A percentile compares a stretch with the other conserved stretches of the same genome.
Conservation (phyloP, 371 early-diverging fungal genomes). For the Coemansia sp. region DNA sequence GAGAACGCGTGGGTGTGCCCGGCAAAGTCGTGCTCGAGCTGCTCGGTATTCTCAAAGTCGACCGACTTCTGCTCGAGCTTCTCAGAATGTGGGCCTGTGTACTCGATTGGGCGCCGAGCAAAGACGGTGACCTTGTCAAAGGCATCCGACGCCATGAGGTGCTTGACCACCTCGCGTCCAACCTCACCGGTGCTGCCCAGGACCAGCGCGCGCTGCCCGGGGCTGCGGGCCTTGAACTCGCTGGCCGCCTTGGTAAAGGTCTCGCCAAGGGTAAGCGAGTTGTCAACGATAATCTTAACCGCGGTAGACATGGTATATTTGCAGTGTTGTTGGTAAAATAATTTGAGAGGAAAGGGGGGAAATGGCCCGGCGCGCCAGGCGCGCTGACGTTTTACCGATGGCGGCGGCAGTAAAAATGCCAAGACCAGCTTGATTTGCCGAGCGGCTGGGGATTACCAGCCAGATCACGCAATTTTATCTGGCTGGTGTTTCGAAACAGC, state of each 20-base stretch:
- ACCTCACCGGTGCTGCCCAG: conserved; percentile 62
- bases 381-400: too few relatives aligned
- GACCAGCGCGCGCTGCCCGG: conserved; percentile 34
- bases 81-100: conserved; percentile 56
- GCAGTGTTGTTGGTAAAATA: background rate
- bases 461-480: too few relatives aligned
- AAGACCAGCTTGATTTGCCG: too few relatives aligned
- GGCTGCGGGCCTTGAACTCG: conserved; percentile 32
- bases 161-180: conserved; percentile 65
- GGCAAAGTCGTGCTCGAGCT: conserved; percentile 47
- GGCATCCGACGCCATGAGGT: conserved; percentile 58
- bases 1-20: conserved; percentile 62
- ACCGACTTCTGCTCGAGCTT: conserved; percentile 58
- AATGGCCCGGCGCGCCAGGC: background rate
- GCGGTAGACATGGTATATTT: background rate
- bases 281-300: conserved; percentile 16
- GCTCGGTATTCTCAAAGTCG: conserved; percentile 53
- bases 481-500: too few relatives aligned
- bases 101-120: conserved; percentile 63
- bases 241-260: conserved; percentile 24
- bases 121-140: conserved; percentile 65
- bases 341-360: background rate
- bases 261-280: conserved; percentile 20
- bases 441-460: too few relatives aligned
- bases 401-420: too few relatives aligned